A percentile compares a stretch with the other conserved stretches of the same genome.
phyloP scores from a whole-genome alignment of 768 basidiomycete species.

The Termitomyces sp. region DNA sequence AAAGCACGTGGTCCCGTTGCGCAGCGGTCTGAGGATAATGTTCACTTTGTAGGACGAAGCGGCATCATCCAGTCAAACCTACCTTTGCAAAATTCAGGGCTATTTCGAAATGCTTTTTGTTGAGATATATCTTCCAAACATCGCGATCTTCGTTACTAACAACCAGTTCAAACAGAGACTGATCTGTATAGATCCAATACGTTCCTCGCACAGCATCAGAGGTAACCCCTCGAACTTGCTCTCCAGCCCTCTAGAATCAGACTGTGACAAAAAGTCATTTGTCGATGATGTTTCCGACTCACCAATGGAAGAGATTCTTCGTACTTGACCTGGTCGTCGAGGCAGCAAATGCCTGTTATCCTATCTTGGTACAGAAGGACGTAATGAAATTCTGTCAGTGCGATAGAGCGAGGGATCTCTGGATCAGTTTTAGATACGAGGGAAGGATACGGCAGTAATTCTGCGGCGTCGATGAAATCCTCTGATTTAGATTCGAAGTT shows the following conservation, averaged over 20 bases:
- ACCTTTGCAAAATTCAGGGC: conserved; percentile 85
- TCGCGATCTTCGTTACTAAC: conserved; percentile 87
- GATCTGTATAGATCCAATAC: conserved; percentile 91
- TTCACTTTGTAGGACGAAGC: background rate
- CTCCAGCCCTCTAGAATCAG: conserved; percentile 61
- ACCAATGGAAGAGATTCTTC: conserved; percentile 84
- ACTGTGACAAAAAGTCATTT: background rate
- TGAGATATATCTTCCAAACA: conserved; percentile 89
- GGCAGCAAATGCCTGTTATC: conserved; percentile 68
- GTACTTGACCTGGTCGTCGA: conserved; percentile 79
- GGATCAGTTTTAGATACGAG: conserved; percentile 24
- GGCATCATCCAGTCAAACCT: conserved; percentile 9
- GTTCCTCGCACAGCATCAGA: conserved; percentile 86
- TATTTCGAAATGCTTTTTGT: conserved; percentile 69
- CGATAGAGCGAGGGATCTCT: conserved; percentile 67
- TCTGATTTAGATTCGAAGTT: conserved; percentile 67
- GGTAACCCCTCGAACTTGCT: conserved; percentile 67
- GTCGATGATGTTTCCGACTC: conserved; percentile 20
- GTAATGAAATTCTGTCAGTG: conserved; percentile 90
- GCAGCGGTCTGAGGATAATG: conserved; percentile 54
- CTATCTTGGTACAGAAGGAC: conserved; percentile 78
- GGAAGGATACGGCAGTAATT: conserved; percentile 74
- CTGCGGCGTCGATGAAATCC: conserved; percentile 71
- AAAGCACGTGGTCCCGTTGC: conserved; percentile 83
- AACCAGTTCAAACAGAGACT: conserved; percentile 83